Evolutionary conservation across 768 basidiomycete species (phyloP).

Genomic region (Panaeolus papilionaceus): DNA sequence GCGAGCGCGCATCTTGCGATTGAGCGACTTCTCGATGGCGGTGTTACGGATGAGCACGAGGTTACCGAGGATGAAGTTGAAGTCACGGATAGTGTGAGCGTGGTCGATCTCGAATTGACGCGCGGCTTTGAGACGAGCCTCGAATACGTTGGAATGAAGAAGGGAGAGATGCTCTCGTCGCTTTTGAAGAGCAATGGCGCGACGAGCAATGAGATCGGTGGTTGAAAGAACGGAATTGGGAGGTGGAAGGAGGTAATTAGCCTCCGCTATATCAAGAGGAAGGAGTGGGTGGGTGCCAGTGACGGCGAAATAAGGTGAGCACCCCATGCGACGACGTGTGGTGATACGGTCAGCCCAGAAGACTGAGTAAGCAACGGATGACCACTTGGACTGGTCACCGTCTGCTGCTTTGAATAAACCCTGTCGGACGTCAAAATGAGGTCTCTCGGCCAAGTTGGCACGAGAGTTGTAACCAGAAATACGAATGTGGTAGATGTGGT

Average conservation of each 20-base stretch:
- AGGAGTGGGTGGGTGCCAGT: constrained; percentile 28
- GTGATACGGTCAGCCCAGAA: constrained; percentile 41
- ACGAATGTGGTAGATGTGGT: constrained; percentile 44
- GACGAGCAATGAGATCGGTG: constrained; percentile 27
- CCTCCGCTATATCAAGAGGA: constrained; percentile 25
- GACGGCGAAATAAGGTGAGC: constrained; percentile 38
- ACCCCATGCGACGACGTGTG: constrained; percentile 30
- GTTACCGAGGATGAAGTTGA: no score
- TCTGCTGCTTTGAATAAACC: constrained; percentile 32
- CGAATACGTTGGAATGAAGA: constrained; percentile 22
- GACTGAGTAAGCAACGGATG: constrained; percentile 23
- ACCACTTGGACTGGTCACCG: constrained; percentile 37
- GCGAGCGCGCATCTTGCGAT: no score
- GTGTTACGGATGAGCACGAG: no score
- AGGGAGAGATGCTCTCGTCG: constrained; percentile 19
- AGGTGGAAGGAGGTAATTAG: constrained; percentile 25
- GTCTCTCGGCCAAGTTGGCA: constrained; percentile 42
- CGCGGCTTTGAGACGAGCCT: constrained; percentile 23
- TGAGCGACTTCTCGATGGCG: no score
- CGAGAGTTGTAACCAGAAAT: constrained; percentile 50
- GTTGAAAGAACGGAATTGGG: constrained; percentile 25
- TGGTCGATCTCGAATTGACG: constrained; percentile 22
- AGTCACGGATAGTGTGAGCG: constrained; percentile 20
- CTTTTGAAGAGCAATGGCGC: constrained; percentile 29
- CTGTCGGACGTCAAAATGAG: constrained; percentile 35